Evolutionary conservation across 2,329 filamentous ascomycete genomes (phyloP).

Genomic region (Alternaria sp.): DNA sequence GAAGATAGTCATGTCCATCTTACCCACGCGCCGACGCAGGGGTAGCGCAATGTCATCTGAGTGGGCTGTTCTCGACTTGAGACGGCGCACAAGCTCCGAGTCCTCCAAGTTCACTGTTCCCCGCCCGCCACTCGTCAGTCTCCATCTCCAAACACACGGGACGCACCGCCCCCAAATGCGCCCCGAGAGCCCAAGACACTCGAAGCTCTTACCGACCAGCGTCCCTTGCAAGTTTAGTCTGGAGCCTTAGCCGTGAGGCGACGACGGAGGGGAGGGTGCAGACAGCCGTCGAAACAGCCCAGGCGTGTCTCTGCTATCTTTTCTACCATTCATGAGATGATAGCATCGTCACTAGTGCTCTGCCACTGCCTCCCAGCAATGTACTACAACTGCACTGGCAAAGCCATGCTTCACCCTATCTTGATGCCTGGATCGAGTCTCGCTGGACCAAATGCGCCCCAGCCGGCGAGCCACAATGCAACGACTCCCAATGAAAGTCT

Average conservation of each 20-base stretch:
- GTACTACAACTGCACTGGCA: conserved; percentile 9
- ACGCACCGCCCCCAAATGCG: conserved; percentile 43
- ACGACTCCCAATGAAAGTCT: conserved; percentile 31
- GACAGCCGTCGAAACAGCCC: conserved; percentile 29
- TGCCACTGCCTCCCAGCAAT: conserved; percentile 13
- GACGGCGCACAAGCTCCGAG: conserved; percentile 20
- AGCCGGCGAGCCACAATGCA: conserved; percentile 28
- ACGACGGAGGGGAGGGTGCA: conserved; percentile 14
- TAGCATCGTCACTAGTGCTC: conserved; percentile 10
- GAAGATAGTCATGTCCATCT: conserved; percentile 10
- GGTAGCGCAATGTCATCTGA: conserved; percentile 20
- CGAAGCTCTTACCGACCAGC: conserved; percentile 14
- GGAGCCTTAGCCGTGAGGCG: conserved; percentile 15
- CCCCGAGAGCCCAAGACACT: conserved; percentile 15
- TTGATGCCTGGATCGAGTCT: conserved; percentile 29
- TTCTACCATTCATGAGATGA: conserved; percentile 9
- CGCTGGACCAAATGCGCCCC: conserved; percentile 33
- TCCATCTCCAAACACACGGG: conserved; percentile 26
- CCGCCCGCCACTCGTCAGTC: conserved; percentile 33
- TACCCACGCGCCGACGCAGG: conserved; percentile 35
- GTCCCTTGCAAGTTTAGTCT: conserved; percentile 13
- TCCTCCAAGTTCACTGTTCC: conserved; percentile 31
- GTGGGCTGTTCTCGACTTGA: conserved; percentile 25
- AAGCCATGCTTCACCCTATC: conserved; percentile 37
- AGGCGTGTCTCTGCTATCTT: conserved; percentile 23